Base-by-base conservation (phyloP, 106 monocot species). In the Dioscorea alata region DNA sequence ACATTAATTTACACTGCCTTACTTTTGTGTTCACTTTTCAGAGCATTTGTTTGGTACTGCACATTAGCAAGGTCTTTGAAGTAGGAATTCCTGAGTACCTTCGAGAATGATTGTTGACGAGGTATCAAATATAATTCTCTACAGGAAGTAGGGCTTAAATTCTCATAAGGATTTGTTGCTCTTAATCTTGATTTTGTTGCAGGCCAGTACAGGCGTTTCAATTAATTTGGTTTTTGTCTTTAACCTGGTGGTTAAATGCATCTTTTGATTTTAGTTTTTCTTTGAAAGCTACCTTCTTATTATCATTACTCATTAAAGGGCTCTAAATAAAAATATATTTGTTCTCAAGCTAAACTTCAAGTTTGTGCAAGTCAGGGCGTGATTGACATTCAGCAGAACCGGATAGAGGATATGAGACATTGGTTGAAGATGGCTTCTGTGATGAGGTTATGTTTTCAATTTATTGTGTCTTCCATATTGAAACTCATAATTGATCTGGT, bases 51-150 rank as follows among this genome's bases (percentile, higher is more conserved):
- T 84, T 92, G 14, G 66, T 99, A 1, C 24, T 99, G 67, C 97
- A 99, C 57, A 79, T 99, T 74, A 90, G 81, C 68, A 89, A 92
- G 76, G 85, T 99, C 49, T 83, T 99, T 76, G 89, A 99, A 85
- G 85, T 99, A 48, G 92, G 97, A 58, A 75, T 90, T 65, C 85
- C 92, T 56, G 89, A 92, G 66, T 60, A 78, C 48, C 84, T 92
- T 68, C 81, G 81, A 66, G 89, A 85, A 59, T 90, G 73, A 79
- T 99, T 73, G 69, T 85, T 66, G 79, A 76, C 61, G 90, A 79
- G 92, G 92, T 95, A 79, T 60, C 48, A 5, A 3, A 32, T 28
- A 33, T 12, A 32, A 64, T 32, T 4, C 16, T 59, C 4, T 59
- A 21, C 21, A 22, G 2, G 59, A 19, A n/a, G 21, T 53, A 13